Evolutionary conservation across 164 flowering plant genomes (phyloP).

Genomic region (Houttuynia cordata): DNA sequence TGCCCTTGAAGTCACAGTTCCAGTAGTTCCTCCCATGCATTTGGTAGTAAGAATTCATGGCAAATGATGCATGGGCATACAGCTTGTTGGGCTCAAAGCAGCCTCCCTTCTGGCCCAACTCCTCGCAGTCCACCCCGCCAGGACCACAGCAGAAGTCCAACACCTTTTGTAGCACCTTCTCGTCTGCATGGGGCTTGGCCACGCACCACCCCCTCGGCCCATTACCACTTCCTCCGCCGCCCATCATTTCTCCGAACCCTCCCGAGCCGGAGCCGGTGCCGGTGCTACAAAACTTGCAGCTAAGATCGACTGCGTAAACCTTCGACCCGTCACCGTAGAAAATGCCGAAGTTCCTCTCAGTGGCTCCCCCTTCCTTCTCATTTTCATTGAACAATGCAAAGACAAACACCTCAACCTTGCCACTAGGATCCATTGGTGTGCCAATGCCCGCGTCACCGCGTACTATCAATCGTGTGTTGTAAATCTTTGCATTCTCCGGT

Average conservation of each 20-base stretch:
- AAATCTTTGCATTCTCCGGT: conserved; percentile 39
- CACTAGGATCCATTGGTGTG: conserved; percentile 49
- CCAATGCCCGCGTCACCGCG: conserved; percentile 33
- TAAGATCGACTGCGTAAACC: conserved; percentile 50
- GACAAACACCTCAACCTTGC: conserved; percentile 31
- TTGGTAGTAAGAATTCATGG: conserved; percentile 64
- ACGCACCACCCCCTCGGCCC: conserved; percentile 51
- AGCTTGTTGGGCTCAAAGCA: conserved; percentile 47
- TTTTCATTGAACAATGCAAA: conserved; percentile 70
- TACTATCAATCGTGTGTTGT: conserved; percentile 37
- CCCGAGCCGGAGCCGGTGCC: no score
- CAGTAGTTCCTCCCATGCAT: conserved; percentile 69
- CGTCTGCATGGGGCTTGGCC: conserved; percentile 48
- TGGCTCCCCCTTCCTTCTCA: conserved; percentile 32
- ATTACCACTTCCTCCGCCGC: conserved; percentile 14
- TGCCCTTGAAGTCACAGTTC: conserved; percentile 64
- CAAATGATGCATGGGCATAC: conserved; percentile 59
- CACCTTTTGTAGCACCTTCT: conserved; percentile 29
- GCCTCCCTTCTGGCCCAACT: conserved; percentile 15
- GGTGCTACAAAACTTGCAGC: conserved; percentile 41
- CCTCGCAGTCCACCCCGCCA: conserved; percentile 2
- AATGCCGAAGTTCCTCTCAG: conserved; percentile 61
- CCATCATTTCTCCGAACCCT: conserved; percentile 13
- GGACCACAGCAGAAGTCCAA: conserved; percentile 26
- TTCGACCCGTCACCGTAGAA: conserved; percentile 46